Percentiles rank a stretch among this genome's conserved stretches.
Conservation (phyloP, 495 filamentous ascomycete genomes). For the Penicillium mononematosum region DNA sequence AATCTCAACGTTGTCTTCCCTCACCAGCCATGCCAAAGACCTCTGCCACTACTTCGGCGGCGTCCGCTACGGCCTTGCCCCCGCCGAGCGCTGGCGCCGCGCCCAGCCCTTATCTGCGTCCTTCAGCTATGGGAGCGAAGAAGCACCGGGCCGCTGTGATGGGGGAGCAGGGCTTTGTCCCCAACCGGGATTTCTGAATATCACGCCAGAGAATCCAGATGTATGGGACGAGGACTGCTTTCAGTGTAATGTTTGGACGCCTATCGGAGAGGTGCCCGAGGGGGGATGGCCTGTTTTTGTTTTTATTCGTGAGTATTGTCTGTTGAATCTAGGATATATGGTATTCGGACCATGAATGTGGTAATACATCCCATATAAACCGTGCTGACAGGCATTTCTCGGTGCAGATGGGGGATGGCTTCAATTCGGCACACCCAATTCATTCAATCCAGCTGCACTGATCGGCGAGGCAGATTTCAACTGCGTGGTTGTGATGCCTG, state of each 20-base stretch:
- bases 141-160: conserved; percentile 30
- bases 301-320: conserved; percentile 39
- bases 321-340: neutral
- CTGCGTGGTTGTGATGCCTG: conserved; percentile 63
- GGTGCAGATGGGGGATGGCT: conserved; percentile 55
- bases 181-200: conserved; percentile 33
- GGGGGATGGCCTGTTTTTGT: conserved; percentile 47
- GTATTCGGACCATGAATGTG: neutral
- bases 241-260: conserved; percentile 46
- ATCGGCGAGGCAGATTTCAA: conserved; percentile 46
- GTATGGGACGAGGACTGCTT: conserved; percentile 45
- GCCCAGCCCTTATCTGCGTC: conserved; percentile 31
- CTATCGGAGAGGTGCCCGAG: conserved; percentile 33
- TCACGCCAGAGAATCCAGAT: conserved; percentile 19
- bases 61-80: conserved; percentile 43
- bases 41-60: conserved; percentile 46
- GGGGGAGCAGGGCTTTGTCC: conserved; percentile 37
- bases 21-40: conserved; percentile 12
- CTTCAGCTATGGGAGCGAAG: conserved; percentile 39
- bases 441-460: conserved; percentile 48
- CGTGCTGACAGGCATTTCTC: neutral
- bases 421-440: conserved; percentile 54
- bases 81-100: conserved; percentile 38
- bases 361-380: neutral
- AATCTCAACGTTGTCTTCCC: conserved; percentile 19